Evolutionary conservation across 2,329 filamentous ascomycete species (phyloP).

Genomic region (Magnaporthiopsis rhizophila): DNA sequence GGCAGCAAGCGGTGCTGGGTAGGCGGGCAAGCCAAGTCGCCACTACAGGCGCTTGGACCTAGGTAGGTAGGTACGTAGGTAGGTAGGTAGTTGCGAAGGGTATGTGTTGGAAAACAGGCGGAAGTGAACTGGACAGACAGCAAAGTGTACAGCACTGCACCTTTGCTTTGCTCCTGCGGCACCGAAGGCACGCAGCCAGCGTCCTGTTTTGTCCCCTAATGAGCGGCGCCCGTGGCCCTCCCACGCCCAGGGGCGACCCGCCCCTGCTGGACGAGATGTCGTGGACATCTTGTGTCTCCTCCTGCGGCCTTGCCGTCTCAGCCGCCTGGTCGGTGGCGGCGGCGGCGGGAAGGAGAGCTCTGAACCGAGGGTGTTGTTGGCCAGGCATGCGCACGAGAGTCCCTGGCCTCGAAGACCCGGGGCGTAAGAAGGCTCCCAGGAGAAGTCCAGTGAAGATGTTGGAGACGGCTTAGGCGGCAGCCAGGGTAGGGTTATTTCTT

Average conservation of each 20-base stretch:
- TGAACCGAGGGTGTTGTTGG: background rate
- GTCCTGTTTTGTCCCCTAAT: slow-evolving; percentile 1
- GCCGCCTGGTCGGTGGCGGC: too few relatives aligned
- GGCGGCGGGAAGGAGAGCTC: background rate
- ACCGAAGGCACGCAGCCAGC: slow-evolving; percentile 2
- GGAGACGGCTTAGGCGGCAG: too few relatives aligned
- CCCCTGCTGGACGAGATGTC: background rate
- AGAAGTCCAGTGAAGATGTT: background rate
- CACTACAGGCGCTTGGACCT: too few relatives aligned
- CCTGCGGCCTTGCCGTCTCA: background rate
- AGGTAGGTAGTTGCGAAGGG: too few relatives aligned
- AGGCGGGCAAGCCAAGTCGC: background rate
- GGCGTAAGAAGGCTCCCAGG: background rate
- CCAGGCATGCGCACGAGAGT: background rate
- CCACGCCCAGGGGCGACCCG: background rate
- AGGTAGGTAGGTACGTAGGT: too few relatives aligned
- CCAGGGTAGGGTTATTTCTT: too few relatives aligned
- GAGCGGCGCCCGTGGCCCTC: too few relatives aligned
- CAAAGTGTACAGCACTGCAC: background rate
- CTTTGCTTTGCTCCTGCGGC: slow-evolving; percentile 5
- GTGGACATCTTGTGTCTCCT: background rate
- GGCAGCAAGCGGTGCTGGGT: background rate
- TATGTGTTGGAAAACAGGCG: too few relatives aligned
- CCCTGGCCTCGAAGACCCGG: too few relatives aligned
- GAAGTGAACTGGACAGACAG: background rate